These are phyloP conservation scores for Fusarium sarcochroum DNA, from an alignment of 2,329 filamentous ascomycete species.

Conservation along the genomic window DNA sequence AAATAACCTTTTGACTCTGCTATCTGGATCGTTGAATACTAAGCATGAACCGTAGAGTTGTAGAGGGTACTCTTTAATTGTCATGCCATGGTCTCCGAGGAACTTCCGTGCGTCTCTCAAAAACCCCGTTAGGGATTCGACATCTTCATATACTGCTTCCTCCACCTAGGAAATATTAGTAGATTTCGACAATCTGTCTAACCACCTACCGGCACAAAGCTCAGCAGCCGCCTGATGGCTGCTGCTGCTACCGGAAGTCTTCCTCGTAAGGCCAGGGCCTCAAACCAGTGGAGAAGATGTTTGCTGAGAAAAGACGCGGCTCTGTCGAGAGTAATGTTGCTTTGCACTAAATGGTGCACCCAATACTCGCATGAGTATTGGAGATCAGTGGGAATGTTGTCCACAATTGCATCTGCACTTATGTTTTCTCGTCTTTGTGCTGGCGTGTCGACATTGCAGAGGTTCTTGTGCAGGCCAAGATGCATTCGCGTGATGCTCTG, in stretches of 20 bases:
- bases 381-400: not conserved
- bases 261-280: not conserved
- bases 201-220: not conserved
- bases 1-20: not conserved
- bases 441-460: not conserved
- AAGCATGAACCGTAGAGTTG: not conserved
- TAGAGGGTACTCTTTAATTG: not conserved
- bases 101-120: not conserved
- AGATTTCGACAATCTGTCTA: not conserved
- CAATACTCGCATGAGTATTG: constrained; percentile 12
- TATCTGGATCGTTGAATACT: too few species aligned
- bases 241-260: not conserved
- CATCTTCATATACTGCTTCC: too few species aligned
- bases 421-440: not conserved
- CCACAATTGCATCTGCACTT: not conserved
- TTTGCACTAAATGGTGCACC: not conserved
- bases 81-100: not conserved
- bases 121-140: not conserved
- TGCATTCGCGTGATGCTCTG: constrained; percentile 1
- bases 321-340: not conserved
- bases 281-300: not conserved
- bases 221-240: not conserved
- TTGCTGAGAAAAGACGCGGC: not conserved
- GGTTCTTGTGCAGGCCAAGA: not conserved
- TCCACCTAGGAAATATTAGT: not conserved